Percentiles rank a stretch among this genome's conserved stretches.
phyloP scores from a whole-genome alignment of 1,139 yeast species.

The Kodamaea arcana region DNA sequence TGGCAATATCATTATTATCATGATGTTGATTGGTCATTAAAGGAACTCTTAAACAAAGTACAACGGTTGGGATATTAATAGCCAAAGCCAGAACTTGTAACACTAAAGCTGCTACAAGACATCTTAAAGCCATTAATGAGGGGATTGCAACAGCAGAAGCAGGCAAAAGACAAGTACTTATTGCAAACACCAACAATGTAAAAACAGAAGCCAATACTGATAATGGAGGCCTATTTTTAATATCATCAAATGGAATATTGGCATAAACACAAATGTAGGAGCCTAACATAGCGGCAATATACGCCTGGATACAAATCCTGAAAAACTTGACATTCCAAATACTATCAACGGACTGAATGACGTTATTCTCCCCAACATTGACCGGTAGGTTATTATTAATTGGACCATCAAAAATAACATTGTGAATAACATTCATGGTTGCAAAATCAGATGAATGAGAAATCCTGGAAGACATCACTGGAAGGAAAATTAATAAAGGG shows the following conservation, averaged over 20 bases:
- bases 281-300: conserved; percentile 3
- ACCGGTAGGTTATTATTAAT: conserved; percentile 1
- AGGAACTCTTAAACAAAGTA: conserved; percentile 18
- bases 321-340: conserved; percentile 4
- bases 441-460: too few relatives aligned
- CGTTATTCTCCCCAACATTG: conserved; percentile 1
- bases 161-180: conserved; percentile 5
- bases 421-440: conserved; percentile 1
- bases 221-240: conserved; percentile 4
- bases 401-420: conserved; percentile 5
- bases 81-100: conserved; percentile 22
- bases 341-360: background rate
- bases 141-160: conserved; percentile 6
- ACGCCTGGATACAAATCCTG: conserved; percentile 2
- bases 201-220: conserved; percentile 3
- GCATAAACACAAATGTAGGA: conserved; percentile 8
- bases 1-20: conserved; percentile 8
- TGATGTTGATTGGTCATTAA: conserved; percentile 26
- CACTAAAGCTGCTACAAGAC: conserved; percentile 19
- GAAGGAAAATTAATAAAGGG: too few relatives aligned
- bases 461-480: too few relatives aligned
- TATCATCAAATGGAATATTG: conserved; percentile 7
- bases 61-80: conserved; percentile 17
- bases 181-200: conserved; percentile 3
- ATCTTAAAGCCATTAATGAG: conserved; percentile 3